Conservation (phyloP, 2,329 filamentous ascomycete genomes). For the Herpotrichia juniperi region DNA sequence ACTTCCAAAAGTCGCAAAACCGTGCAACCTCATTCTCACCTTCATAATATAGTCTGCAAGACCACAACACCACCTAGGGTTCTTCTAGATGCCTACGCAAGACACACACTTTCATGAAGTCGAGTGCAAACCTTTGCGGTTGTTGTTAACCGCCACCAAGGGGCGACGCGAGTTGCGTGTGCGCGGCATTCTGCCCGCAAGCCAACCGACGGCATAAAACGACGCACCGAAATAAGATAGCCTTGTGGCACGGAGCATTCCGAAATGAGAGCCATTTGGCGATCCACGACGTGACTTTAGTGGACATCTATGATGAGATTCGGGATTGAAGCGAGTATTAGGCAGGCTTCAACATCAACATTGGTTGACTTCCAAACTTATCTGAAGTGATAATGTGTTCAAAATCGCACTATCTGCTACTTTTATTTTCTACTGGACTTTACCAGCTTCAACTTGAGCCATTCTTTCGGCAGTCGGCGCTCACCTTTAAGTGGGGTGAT, state of each 20-base stretch:
- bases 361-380: no score
- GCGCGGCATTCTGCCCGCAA: neutral
- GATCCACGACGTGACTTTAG: neutral
- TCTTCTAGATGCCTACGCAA: neutral
- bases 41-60: no score
- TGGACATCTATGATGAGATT: neutral
- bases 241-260: neutral
- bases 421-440: no score
- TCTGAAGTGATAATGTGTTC: no score
- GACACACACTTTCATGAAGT: neutral
- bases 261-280: neutral
- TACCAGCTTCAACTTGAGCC: neutral
- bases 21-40: neutral
- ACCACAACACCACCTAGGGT: no score
- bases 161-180: neutral
- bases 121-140: neutral
- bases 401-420: no score
- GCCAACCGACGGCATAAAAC: neutral
- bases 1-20: no score
- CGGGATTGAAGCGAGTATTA: neutral
- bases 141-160: neutral
- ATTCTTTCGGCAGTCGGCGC: slow-evolving; percentile 14
- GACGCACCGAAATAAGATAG: neutral
- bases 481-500: slow-evolving; percentile 6
- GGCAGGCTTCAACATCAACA: no score